These are phyloP conservation scores for Talaromyces nanjingensis DNA, from an alignment of 495 filamentous ascomycete genomes.

Conservation along the genomic window DNA sequence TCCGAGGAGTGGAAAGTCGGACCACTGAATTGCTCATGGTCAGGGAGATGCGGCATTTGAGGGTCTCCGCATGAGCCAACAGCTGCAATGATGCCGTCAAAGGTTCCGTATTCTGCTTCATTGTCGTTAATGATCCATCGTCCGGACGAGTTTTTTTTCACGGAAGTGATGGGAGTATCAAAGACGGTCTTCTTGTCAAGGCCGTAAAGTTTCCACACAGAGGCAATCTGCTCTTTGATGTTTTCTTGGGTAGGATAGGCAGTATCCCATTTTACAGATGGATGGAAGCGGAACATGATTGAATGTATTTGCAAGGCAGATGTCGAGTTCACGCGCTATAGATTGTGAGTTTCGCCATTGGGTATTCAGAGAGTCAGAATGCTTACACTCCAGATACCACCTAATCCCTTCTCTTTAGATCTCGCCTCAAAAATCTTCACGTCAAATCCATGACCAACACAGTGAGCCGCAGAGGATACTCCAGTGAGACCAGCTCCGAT, in stretches of 20 bases:
- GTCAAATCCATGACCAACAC: slow-evolving; percentile 82
- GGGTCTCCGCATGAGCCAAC: slow-evolving; percentile 75
- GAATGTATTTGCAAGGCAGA: slow-evolving; percentile 77
- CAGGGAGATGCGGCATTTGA: slow-evolving; percentile 60
- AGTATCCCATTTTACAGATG: slow-evolving; percentile 62
- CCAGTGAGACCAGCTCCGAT: slow-evolving; percentile 81
- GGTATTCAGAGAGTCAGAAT: neutral
- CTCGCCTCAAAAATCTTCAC: slow-evolving; percentile 71
- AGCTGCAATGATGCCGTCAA: slow-evolving; percentile 71
- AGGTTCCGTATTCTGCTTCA: slow-evolving; percentile 55
- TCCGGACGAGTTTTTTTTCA: slow-evolving; percentile 60
- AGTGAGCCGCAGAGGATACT: slow-evolving; percentile 75
- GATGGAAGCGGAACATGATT: slow-evolving; percentile 85
- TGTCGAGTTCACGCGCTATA: slow-evolving; percentile 72
- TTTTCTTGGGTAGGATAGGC: slow-evolving; percentile 70
- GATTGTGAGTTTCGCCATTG: slow-evolving; percentile 6
- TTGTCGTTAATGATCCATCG: slow-evolving; percentile 82
- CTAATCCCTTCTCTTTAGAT: slow-evolving; percentile 49
- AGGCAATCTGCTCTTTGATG: slow-evolving; percentile 62
- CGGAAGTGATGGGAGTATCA: slow-evolving; percentile 57
- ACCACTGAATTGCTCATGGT: slow-evolving; percentile 60
- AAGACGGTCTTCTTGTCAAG: slow-evolving; percentile 66
- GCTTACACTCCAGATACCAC: slow-evolving; percentile 80
- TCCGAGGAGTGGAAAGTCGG: slow-evolving; percentile 66
- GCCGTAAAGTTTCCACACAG: slow-evolving; percentile 70